A percentile compares a stretch with the other conserved stretches of the same genome.
phyloP scores from a whole-genome alignment of 2,329 filamentous ascomycete species.

The Camillea tinctor region DNA sequence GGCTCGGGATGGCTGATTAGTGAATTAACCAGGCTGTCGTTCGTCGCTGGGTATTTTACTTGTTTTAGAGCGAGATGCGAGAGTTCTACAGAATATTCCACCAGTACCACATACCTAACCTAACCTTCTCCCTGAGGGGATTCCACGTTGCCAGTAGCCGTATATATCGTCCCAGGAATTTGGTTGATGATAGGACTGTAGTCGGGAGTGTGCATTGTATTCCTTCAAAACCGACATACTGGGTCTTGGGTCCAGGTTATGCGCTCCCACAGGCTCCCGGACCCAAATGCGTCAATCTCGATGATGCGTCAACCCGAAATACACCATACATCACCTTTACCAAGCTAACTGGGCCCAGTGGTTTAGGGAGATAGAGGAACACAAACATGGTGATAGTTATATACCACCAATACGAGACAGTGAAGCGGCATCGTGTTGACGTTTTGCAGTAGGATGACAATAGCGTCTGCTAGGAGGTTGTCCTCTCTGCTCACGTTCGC shows the following conservation, averaged over 20 bases:
- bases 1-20: background rate
- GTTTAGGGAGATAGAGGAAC: background rate
- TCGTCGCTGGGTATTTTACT: background rate
- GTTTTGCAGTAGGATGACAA: background rate
- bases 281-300: background rate
- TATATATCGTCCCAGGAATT: background rate
- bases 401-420: background rate
- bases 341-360: background rate
- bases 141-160: background rate
- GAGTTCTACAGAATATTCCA: too few species aligned
- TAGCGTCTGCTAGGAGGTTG: background rate
- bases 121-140: background rate
- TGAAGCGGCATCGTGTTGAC: background rate
- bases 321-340: background rate
- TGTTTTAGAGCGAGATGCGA: background rate
- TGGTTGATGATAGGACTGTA: background rate
- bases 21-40: background rate
- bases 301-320: constrained; percentile 3
- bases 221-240: background rate
- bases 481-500: constrained; percentile 20
- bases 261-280: background rate
- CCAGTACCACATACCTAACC: background rate
- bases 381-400: background rate
- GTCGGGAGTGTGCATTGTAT: background rate
- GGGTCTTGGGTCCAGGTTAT: background rate